A percentile compares a stretch with the other conserved stretches of the same genome.
phyloP scores from a whole-genome alignment of 2,329 filamentous ascomycete species.

The Fusarium brevicatenulatum region DNA sequence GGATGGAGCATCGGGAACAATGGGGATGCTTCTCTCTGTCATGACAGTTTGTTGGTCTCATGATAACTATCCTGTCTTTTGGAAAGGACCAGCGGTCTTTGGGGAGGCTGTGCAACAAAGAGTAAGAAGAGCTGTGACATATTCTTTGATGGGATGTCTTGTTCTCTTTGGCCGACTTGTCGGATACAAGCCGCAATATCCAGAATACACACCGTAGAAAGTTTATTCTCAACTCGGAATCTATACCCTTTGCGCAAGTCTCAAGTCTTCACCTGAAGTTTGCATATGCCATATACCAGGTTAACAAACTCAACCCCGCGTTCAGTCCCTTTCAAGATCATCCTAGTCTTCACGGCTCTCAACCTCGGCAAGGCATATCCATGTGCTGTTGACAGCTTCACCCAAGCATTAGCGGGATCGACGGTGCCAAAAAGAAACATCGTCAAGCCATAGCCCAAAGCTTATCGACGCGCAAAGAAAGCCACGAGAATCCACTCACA shows the following conservation, averaged over 20 bases:
- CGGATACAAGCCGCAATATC: slow-evolving; percentile 10
- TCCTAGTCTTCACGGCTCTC: neutral
- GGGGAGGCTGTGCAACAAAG: slow-evolving; percentile 4
- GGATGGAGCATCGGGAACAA: slow-evolving; percentile 6
- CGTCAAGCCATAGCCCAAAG: slow-evolving; percentile 7
- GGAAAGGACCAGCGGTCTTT: slow-evolving; percentile 26
- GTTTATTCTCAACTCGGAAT: neutral
- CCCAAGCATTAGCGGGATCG: neutral
- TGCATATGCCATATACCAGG: neutral
- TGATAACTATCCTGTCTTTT: slow-evolving; percentile 40
- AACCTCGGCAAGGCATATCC: neutral
- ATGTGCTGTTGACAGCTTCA: neutral
- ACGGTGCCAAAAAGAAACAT: neutral
- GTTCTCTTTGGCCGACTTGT: slow-evolving; percentile 2
- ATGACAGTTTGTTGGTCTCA: slow-evolving; percentile 32
- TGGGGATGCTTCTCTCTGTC: slow-evolving; percentile 26
- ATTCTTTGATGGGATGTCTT: slow-evolving; percentile 11
- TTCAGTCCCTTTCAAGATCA: neutral
- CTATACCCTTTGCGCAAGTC: neutral
- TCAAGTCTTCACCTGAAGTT: neutral
- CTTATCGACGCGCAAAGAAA: neutral
- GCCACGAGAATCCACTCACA: slow-evolving; percentile 22
- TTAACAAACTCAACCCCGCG: neutral
- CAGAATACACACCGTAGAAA: slow-evolving; percentile 6
- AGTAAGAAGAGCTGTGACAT: slow-evolving; percentile 17